phyloP scores from a whole-genome alignment of 805 yeast genomes.

The Starmerella apicola region DNA sequence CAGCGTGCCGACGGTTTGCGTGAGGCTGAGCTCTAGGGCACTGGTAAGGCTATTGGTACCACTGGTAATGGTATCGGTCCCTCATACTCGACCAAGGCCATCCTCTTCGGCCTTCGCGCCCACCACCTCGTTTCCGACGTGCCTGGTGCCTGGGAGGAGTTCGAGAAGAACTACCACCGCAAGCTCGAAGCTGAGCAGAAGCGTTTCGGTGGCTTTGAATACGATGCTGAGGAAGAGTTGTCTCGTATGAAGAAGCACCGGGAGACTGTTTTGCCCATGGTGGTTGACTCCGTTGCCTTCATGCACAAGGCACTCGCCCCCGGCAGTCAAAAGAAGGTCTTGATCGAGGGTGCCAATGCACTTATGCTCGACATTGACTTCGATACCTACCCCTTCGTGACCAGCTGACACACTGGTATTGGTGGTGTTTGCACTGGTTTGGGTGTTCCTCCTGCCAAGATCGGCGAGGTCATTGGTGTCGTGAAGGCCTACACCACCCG shows the following conservation, averaged over 20 bases:
- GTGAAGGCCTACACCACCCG: constrained; percentile 98
- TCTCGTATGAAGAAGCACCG: constrained; percentile 62
- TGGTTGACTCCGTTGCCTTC: constrained; percentile 79
- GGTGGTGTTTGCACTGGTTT: constrained; percentile 97
- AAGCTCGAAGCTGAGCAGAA: constrained; percentile 68
- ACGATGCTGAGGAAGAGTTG: constrained; percentile 71
- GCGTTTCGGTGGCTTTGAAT: constrained; percentile 79
- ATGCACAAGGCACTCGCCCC: constrained; percentile 57
- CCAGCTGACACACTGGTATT: constrained; percentile 89
- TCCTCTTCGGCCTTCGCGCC: constrained; percentile 91
- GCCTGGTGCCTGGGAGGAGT: constrained; percentile 87
- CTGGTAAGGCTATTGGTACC: constrained; percentile 86
- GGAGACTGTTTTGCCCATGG: constrained; percentile 72
- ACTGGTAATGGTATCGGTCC: constrained; percentile 99
- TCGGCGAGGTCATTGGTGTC: constrained; percentile 80
- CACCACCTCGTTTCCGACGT: constrained; percentile 88
- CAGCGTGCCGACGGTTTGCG: constrained; percentile 92
- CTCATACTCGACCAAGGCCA: constrained; percentile 90
- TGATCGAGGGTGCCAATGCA: constrained; percentile 97
- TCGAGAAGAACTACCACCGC: constrained; percentile 63
- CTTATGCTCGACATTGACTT: constrained; percentile 94
- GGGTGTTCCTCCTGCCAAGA: constrained; percentile 83
- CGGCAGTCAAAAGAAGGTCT: constrained; percentile 56
- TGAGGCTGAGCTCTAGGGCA: constrained; percentile 73
- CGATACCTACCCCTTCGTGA: constrained; percentile 96